Percentiles rank a stretch among this genome's conserved stretches.
These are phyloP conservation scores for Fusarium mexicanum DNA, from an alignment of 2,329 filamentous ascomycete genomes.

Conservation along the genomic window DNA sequence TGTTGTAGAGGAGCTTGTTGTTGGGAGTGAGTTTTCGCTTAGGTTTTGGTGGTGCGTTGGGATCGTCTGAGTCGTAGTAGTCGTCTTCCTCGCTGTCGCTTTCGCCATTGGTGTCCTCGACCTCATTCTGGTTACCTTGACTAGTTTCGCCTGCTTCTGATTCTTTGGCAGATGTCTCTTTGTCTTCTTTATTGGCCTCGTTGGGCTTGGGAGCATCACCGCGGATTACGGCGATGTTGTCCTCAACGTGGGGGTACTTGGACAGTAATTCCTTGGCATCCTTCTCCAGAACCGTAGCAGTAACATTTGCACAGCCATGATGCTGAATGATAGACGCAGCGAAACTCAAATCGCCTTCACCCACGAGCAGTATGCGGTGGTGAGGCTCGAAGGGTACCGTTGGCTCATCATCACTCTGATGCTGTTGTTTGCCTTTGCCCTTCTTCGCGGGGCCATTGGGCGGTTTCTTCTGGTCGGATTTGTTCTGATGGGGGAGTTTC, in stretches of 20 bases:
- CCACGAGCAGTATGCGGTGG: slow-evolving; percentile 78
- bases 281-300: slow-evolving; percentile 75
- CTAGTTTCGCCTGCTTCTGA: slow-evolving; percentile 4
- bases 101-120: slow-evolving; percentile 22
- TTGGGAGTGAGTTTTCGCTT: slow-evolving; percentile 30
- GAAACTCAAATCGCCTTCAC: slow-evolving; percentile 85
- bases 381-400: slow-evolving; percentile 73
- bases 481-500: slow-evolving; percentile 33
- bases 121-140: slow-evolving; percentile 8
- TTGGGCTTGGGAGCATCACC: slow-evolving; percentile 32
- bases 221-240: slow-evolving; percentile 64
- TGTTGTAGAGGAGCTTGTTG: slow-evolving; percentile 63
- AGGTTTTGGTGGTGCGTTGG: slow-evolving; percentile 27
- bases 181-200: slow-evolving; percentile 11
- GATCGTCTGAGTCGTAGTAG: slow-evolving; percentile 31
- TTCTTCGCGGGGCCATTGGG: slow-evolving; percentile 34
- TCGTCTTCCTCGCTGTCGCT: slow-evolving; percentile 31
- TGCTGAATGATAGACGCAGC: slow-evolving; percentile 71
- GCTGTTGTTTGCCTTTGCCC: slow-evolving; percentile 41
- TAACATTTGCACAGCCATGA: slow-evolving; percentile 73
- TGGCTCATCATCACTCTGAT: slow-evolving; percentile 48
- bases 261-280: slow-evolving; percentile 63
- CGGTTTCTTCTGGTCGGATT: slow-evolving; percentile 31
- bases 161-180: neutral
- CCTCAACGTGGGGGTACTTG: slow-evolving; percentile 79